Percentiles rank a stretch among this genome's conserved stretches.
These are phyloP conservation scores for Candida maesae DNA, from an alignment of 805 yeast species.

Conservation along the genomic window DNA sequence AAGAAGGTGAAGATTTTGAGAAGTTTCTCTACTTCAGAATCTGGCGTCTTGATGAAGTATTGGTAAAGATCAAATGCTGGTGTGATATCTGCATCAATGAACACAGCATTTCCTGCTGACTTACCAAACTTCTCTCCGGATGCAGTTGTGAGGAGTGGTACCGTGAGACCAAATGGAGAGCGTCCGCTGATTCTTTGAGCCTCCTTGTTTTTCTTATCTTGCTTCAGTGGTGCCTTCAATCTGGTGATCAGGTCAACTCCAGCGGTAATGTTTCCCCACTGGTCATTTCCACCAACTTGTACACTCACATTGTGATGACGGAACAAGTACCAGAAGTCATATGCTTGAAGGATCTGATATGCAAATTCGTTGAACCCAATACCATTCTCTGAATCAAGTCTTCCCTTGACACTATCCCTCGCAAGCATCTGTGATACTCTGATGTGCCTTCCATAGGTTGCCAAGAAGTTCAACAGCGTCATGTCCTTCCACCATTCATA, in stretches of 20 bases:
- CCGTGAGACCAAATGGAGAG: conserved; percentile 73
- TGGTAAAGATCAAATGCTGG: conserved; percentile 82
- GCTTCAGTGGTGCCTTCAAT: conserved; percentile 31
- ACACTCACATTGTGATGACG: conserved; percentile 53
- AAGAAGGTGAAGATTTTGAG: conserved; percentile 76
- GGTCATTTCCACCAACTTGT: conserved; percentile 96
- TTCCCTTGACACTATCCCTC: conserved; percentile 77
- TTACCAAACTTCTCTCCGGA: conserved; percentile 94
- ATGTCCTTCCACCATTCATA: conserved; percentile 83
- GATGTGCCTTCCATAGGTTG: conserved; percentile 70
- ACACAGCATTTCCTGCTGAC: conserved; percentile 95
- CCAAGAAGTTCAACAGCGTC: conserved; percentile 72
- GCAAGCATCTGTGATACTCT: conserved; percentile 84
- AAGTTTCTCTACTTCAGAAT: conserved; percentile 65
- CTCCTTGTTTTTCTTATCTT: conserved; percentile 22
- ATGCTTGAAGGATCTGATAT: conserved; percentile 90
- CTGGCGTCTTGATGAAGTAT: conserved; percentile 75
- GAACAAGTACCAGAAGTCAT: conserved; percentile 82
- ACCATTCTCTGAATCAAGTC: conserved; percentile 68
- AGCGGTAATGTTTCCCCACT: conserved; percentile 97
- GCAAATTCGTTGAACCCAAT: conserved; percentile 93
- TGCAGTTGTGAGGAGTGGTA: conserved; percentile 83
- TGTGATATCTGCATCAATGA: conserved; percentile 72
- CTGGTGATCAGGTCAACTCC: conserved; percentile 85
- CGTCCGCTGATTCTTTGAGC: conserved; percentile 13